Base-by-base conservation (phyloP, 2,329 filamentous ascomycete genomes). In the Didymella keratinophila region DNA sequence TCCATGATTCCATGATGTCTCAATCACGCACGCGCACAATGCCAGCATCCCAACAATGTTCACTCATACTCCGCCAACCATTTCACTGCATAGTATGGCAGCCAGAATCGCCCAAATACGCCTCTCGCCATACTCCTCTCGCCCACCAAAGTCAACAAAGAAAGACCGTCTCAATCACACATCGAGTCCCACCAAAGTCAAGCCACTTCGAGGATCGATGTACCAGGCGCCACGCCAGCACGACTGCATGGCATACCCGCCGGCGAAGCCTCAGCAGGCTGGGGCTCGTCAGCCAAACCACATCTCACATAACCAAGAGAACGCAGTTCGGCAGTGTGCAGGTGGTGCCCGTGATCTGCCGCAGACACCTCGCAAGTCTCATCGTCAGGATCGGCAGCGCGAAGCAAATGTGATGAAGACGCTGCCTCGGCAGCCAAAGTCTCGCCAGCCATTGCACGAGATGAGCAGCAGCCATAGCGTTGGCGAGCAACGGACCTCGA, bases 21-120 rank as follows among this genome's bases (percentile, higher is more conserved):
- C 37, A 36, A 21, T 30, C 32, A 4, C 11, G 36, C 12, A 9
- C 28, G 37, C 47, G 36, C 47, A 59, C 49, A 52, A 61, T 61
- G 58, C 53, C 28, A 41, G 16, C 30, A 37, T 5, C 44, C 32
- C 48, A 48, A 56, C 58, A 50, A 54, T 61, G 58, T 57, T 56
- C 55, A 52, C 52, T 34, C 49, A 61, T 41, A 47, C 23, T 42
- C 14, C 28, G 14, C 23, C 44, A 49, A 39, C 48, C 30, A 12
- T 51, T 51, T 47, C 47, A 43, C 43, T 48, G 8, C 45, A 51
- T 34, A 30, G 42, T 39, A 30, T 48, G 57, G 44, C 56, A 49
- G 16, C 46, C 18, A 18, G 45, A 28, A 11, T 52, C 34, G 18
- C 46, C 28, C 43, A 50, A 56, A 44, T 50, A 49, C 42, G 50